These are phyloP conservation scores for Blastocystis sp. DNA, from an alignment of 352 stramenopile genomes.

Conservation along the genomic window DNA sequence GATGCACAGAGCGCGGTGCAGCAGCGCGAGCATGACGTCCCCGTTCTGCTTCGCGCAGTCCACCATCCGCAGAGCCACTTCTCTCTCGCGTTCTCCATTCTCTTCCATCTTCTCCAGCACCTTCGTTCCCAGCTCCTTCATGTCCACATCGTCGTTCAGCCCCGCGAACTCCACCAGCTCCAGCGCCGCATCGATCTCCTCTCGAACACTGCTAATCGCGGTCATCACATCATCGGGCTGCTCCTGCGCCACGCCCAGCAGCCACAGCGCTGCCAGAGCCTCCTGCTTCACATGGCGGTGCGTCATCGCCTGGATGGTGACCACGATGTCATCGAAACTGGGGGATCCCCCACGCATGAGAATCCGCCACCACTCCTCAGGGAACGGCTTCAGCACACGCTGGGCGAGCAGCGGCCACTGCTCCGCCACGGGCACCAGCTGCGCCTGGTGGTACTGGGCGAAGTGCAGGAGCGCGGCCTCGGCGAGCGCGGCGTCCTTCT, in stretches of 20 bases:
- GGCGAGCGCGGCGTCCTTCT: not conserved
- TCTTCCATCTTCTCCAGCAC: not conserved
- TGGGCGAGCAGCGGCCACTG: not conserved
- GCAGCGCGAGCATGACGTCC: not conserved
- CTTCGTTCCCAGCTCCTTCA: not conserved
- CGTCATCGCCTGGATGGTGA: not conserved
- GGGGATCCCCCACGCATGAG: not conserved
- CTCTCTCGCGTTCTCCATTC: not conserved
- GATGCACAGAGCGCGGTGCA: conserved; percentile 3
- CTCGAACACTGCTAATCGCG: not conserved
- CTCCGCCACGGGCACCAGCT: not conserved
- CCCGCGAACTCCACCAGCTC: not conserved
- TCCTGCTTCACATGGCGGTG: not conserved
- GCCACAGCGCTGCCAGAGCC: not conserved
- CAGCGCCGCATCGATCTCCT: not conserved
- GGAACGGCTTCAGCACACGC: not conserved
- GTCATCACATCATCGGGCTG: not conserved
- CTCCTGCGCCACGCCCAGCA: not conserved
- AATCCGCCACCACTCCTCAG: not conserved
- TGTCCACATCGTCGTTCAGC: not conserved
- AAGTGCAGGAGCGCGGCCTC: not conserved
- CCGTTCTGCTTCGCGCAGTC: not conserved
- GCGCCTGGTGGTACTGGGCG: not conserved
- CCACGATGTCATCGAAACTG: not conserved
- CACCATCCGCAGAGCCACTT: not conserved